Evolutionary conservation across 495 filamentous ascomycete genomes (phyloP).

Genomic region (Tetracladium setigerum): DNA sequence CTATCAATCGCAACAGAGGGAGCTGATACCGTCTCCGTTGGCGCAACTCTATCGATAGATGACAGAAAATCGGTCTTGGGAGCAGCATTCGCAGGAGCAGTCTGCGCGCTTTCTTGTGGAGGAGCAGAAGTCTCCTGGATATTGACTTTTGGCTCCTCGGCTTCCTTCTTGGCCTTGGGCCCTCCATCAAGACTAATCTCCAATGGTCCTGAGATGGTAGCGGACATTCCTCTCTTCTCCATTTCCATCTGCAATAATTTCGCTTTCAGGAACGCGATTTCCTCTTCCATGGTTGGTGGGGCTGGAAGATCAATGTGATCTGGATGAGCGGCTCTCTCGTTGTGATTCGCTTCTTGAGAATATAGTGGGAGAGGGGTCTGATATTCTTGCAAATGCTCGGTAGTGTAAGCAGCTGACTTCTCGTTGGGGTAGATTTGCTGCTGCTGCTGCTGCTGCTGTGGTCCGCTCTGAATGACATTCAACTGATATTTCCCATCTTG

Average conservation of each 20-base stretch:
- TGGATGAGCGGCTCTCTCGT: too few relatives aligned
- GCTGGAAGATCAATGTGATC: background rate
- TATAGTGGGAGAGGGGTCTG: too few relatives aligned
- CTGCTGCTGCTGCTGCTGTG: too few relatives aligned
- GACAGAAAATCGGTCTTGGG: background rate
- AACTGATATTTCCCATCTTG: too few relatives aligned
- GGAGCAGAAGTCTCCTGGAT: background rate
- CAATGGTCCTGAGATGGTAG: background rate
- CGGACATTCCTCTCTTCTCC: slow-evolving; percentile 5
- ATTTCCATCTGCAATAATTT: slow-evolving; percentile 11
- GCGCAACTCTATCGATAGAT: background rate
- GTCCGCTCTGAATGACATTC: too few relatives aligned
- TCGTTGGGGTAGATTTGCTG: too few relatives aligned
- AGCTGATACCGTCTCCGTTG: background rate
- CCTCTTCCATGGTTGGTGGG: slow-evolving; percentile 10
- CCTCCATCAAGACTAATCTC: background rate
- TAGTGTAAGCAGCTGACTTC: too few relatives aligned
- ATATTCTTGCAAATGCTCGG: too few relatives aligned
- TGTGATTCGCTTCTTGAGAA: too few relatives aligned
- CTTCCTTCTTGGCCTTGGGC: background rate
- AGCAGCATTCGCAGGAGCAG: too few relatives aligned
- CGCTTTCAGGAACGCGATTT: slow-evolving; percentile 13
- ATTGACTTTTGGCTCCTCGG: background rate
- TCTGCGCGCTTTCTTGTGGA: too few relatives aligned
- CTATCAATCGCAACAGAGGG: background rate